Base-by-base conservation (phyloP, 129 eudicot species). In the Deinandra increscens region DNA sequence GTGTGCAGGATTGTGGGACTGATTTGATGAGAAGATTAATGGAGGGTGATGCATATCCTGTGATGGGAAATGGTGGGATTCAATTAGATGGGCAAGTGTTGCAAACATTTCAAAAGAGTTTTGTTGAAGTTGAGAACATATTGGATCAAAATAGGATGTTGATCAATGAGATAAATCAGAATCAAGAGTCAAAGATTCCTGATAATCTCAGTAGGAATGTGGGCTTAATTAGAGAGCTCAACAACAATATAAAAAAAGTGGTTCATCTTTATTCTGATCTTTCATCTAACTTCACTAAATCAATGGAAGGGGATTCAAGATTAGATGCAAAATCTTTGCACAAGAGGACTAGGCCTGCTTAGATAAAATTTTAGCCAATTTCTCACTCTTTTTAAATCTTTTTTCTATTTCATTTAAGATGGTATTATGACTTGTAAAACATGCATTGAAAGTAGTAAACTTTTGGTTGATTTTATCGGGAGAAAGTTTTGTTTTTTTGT, bases 91-190 rank as follows among this genome's bases (percentile, higher is more conserved):
- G 84, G 18, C 85, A 84, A 54, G 72, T 75, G 7, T 7, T 83
- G 78, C 97, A 90, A 36, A 76, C 85, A 60, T 90, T 90, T 72
- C 86, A 90, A 54, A 90, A 87, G 87, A 85, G 91, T 53, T 90
- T 90, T 80, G 95, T 81, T 66, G 89, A 90, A 72, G 97, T 90
- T 5, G 87, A 90, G 63, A 77, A 74, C 60, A 84, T 90, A 66
- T 65, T 90, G 71, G 97, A 90, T 69, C 87, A 87, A 59, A 90
- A 90, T 59, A 77, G 89, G 75, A 41, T 84, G 79, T 54, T 90
- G 9, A 90, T 90, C 54, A 86, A 68, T 68, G 88, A 90, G 87
- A 90, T 90, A 12, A 90, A 90, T 61, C 91, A 86, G 78, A 90
- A 86, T 9, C 97, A 84, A 12, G 94, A 87, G 75, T 90, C 97